Percentiles rank a stretch among this genome's conserved stretches.
phyloP scores from a whole-genome alignment of 2,329 filamentous ascomycete genomes.

The Pseudogymnoascus sp. region DNA sequence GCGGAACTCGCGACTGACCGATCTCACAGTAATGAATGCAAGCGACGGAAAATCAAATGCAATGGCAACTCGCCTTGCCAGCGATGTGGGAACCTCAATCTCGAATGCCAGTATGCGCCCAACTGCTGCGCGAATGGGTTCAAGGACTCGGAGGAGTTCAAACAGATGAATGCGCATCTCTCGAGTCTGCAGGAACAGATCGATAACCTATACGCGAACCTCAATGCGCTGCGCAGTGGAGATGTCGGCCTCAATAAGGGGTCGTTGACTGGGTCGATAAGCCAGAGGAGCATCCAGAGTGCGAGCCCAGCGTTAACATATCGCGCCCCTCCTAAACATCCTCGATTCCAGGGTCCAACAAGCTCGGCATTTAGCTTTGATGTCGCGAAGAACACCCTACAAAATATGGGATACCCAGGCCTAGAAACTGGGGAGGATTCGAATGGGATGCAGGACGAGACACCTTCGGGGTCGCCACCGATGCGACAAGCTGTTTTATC shows the following conservation, averaged over 20 bases:
- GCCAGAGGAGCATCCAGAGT: slow-evolving; percentile 8
- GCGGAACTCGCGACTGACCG: background rate
- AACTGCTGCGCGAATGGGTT: slow-evolving; percentile 69
- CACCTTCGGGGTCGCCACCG: slow-evolving; percentile 32
- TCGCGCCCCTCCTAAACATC: slow-evolving; percentile 27
- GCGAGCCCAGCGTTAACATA: background rate
- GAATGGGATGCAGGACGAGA: slow-evolving; percentile 44
- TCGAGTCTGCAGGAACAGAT: slow-evolving; percentile 75
- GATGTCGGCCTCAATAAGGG: background rate
- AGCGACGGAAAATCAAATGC: slow-evolving; percentile 69
- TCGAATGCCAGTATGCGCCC: slow-evolving; percentile 58
- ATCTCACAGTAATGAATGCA: slow-evolving; percentile 59
- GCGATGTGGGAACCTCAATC: slow-evolving; percentile 60
- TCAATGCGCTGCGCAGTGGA: slow-evolving; percentile 56
- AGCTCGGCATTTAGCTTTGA: slow-evolving; percentile 80
- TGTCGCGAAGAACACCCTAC: slow-evolving; percentile 77
- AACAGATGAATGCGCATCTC: slow-evolving; percentile 69
- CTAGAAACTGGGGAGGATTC: slow-evolving; percentile 58
- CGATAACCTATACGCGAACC: slow-evolving; percentile 63
- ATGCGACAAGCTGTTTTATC: slow-evolving; percentile 19
- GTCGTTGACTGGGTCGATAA: slow-evolving; percentile 2
- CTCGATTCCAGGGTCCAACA: slow-evolving; percentile 74
- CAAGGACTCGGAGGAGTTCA: slow-evolving; percentile 89
- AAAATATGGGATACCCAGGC: slow-evolving; percentile 78
- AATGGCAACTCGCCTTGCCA: slow-evolving; percentile 63